phyloP scores from a whole-genome alignment of 2,329 filamentous ascomycete species.

The Sclerotinia borealis region DNA sequence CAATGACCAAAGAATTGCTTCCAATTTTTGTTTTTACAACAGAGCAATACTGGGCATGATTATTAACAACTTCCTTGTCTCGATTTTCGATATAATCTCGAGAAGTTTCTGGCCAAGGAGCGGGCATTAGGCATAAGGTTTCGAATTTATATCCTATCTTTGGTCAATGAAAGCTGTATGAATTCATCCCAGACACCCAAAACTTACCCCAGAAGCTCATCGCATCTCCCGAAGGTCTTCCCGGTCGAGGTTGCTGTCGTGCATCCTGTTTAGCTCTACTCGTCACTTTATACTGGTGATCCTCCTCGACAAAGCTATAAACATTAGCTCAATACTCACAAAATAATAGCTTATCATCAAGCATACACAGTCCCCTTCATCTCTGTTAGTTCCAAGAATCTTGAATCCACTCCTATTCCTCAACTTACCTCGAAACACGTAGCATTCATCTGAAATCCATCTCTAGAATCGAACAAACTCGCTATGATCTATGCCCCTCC shows the following conservation, averaged over 20 bases:
- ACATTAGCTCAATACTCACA: slow-evolving; percentile 16
- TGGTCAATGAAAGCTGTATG: slow-evolving; percentile 7
- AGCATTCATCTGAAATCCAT: slow-evolving; percentile 95
- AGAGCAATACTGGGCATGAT: slow-evolving; percentile 92
- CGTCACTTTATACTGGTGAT: slow-evolving; percentile 65
- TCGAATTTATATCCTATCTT: slow-evolving; percentile 89
- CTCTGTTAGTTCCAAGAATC: slow-evolving; percentile 17
- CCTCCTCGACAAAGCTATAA: slow-evolving; percentile 84
- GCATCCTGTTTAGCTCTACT: slow-evolving; percentile 52
- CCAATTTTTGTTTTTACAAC: slow-evolving; percentile 86
- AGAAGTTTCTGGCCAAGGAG: slow-evolving; percentile 65
- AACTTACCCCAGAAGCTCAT: slow-evolving; percentile 89
- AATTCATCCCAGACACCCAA: not conserved
- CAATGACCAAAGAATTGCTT: slow-evolving; percentile 66
- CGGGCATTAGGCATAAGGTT: slow-evolving; percentile 69
- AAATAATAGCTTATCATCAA: not conserved
- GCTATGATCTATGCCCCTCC: slow-evolving; percentile 64
- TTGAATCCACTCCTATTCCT: not conserved
- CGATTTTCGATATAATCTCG: slow-evolving; percentile 75
- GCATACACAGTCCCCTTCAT: slow-evolving; percentile 49
- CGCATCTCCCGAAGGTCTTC: slow-evolving; percentile 61
- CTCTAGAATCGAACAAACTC: slow-evolving; percentile 72
- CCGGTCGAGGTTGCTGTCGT: slow-evolving; percentile 40
- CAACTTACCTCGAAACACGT: slow-evolving; percentile 74
- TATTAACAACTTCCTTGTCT: slow-evolving; percentile 68